These are phyloP conservation scores for Toxoplasma gondii DNA, from an alignment of 169 alveolate species.

Conservation along the genomic window DNA sequence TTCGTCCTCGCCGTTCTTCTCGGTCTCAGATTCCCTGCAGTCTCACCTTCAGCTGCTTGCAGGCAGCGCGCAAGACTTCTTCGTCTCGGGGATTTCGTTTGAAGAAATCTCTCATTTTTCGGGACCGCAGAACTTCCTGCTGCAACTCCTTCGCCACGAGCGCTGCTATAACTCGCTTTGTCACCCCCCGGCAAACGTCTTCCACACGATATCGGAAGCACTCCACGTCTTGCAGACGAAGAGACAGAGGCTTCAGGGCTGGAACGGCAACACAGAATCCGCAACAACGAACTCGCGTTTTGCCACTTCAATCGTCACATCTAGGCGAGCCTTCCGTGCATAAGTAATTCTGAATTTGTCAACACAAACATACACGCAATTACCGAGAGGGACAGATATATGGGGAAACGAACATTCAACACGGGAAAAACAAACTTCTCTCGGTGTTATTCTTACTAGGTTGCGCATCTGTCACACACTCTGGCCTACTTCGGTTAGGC, in stretches of 20 bases:
- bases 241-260: constrained; percentile 56
- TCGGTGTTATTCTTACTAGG: too few relatives aligned
- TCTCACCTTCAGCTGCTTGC: constrained; percentile 55
- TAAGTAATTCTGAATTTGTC: neutral
- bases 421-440: too few relatives aligned
- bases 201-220: constrained; percentile 74
- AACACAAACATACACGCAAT: too few relatives aligned
- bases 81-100: constrained; percentile 69
- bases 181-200: constrained; percentile 70
- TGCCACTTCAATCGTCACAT: neutral
- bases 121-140: constrained; percentile 65
- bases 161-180: constrained; percentile 63
- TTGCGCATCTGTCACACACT: too few relatives aligned
- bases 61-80: constrained; percentile 49
- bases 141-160: constrained; percentile 65
- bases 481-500: too few relatives aligned
- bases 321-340: neutral
- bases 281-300: too few relatives aligned
- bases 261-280: neutral
- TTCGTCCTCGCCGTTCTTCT: too few relatives aligned
- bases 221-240: constrained; percentile 58
- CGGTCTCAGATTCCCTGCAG: too few relatives aligned
- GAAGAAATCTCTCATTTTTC: constrained; percentile 62
- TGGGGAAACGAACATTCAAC: too few relatives aligned
- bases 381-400: too few relatives aligned